Evolutionary conservation across 2,329 filamentous ascomycete genomes (phyloP).

Genomic region (Exophiala oligosperma): DNA sequence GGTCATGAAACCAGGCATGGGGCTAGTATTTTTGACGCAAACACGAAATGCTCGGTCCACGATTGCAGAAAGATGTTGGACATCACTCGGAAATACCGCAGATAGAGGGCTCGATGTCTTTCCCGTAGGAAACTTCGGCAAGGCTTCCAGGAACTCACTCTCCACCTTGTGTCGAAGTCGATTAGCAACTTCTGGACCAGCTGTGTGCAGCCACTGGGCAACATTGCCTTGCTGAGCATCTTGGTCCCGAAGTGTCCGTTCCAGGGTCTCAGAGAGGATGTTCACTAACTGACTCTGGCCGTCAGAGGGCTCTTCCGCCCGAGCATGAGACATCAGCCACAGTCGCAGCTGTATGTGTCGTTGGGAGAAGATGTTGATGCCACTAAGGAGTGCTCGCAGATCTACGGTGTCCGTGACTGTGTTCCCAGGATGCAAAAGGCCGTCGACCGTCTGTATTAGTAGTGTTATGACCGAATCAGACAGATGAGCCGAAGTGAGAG

Average conservation of each 20-base stretch:
- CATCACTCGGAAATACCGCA: slow-evolving; percentile 14
- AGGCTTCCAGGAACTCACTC: slow-evolving; percentile 39
- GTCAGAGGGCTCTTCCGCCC: slow-evolving; percentile 9
- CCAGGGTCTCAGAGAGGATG: slow-evolving; percentile 31
- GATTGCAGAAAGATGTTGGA: slow-evolving; percentile 16
- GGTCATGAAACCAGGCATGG: slow-evolving; percentile 15
- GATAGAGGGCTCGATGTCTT: slow-evolving; percentile 16
- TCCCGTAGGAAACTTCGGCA: slow-evolving; percentile 14
- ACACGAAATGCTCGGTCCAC: slow-evolving; percentile 21
- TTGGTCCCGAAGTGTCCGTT: slow-evolving; percentile 4
- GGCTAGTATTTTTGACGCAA: slow-evolving; percentile 16
- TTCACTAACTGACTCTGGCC: slow-evolving; percentile 24
- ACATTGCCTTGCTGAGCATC: slow-evolving; percentile 1
- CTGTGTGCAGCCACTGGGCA: slow-evolving; percentile 10
- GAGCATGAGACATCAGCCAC: slow-evolving; percentile 6
- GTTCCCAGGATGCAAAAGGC: slow-evolving; percentile 3
- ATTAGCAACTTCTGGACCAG: slow-evolving; percentile 21
- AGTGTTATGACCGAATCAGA: slow-evolving; percentile 8
- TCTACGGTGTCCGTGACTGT: background rate
- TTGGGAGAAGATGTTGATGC: slow-evolving; percentile 26
- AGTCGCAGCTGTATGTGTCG: slow-evolving; percentile 21
- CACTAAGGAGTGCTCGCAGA: slow-evolving; percentile 33
- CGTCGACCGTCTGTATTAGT: slow-evolving; percentile 14
- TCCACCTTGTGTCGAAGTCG: slow-evolving; percentile 44
- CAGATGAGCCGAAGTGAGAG: slow-evolving; percentile 3